Percentiles rank a stretch among this genome's conserved stretches.
phyloP scores from a whole-genome alignment of 768 basidiomycete species.

The Lactifluus rugatus region DNA sequence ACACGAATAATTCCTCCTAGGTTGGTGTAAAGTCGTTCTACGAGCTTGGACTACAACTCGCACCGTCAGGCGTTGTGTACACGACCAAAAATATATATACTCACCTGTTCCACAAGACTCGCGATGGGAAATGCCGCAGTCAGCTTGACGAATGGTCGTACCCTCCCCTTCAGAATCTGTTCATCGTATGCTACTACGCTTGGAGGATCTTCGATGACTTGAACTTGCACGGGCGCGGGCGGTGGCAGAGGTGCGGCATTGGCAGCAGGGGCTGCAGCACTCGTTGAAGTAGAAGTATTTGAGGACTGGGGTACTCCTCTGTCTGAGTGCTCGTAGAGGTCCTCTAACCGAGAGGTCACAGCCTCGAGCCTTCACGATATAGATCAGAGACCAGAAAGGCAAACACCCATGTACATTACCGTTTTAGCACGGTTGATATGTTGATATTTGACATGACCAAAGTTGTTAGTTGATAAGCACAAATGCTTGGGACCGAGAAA shows the following conservation, averaged over 20 bases:
- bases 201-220: conserved; percentile 36
- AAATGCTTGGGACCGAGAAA: background rate
- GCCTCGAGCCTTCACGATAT: conserved; percentile 63
- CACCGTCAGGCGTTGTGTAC: background rate
- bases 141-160: conserved; percentile 66
- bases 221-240: conserved; percentile 29
- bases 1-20: conserved; percentile 60
- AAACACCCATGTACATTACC: background rate
- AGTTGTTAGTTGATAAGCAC: background rate
- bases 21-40: conserved; percentile 57
- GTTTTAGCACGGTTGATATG: conserved; percentile 19
- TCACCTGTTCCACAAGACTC: conserved; percentile 71
- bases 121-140: conserved; percentile 61
- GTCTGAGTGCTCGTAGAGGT: conserved; percentile 44
- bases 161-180: conserved; percentile 57
- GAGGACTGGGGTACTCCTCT: conserved; percentile 21
- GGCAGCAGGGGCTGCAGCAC: conserved; percentile 26
- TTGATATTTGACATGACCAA: conserved; percentile 17
- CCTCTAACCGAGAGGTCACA: conserved; percentile 88
- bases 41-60: conserved; percentile 46
- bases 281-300: conserved; percentile 25
- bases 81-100: conserved; percentile 22
- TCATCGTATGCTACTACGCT: conserved; percentile 68
- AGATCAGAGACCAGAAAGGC: background rate
- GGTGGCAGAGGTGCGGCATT: conserved; percentile 30